These are phyloP conservation scores for Viridothelium virens DNA, from an alignment of 495 filamentous ascomycete species.

Conservation along the genomic window DNA sequence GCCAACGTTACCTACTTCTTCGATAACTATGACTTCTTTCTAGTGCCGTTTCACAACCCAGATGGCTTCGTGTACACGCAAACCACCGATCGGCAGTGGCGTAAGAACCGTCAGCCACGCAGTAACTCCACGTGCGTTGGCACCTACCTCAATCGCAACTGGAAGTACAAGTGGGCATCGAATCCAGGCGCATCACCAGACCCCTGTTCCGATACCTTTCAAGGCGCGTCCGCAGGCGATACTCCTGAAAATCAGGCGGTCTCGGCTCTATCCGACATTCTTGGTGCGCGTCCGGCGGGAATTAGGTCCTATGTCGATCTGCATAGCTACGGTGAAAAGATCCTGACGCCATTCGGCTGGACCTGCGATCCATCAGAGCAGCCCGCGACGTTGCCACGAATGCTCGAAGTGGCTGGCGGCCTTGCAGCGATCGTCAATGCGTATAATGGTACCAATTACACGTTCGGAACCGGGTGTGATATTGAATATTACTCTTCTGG, in stretches of 20 bases:
- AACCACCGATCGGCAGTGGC: slow-evolving; percentile 51
- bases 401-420: slow-evolving; percentile 25
- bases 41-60: slow-evolving; percentile 56
- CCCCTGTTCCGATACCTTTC: slow-evolving; percentile 49
- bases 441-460: slow-evolving; percentile 42
- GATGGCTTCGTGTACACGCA: slow-evolving; percentile 60
- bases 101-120: slow-evolving; percentile 53
- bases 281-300: slow-evolving; percentile 37
- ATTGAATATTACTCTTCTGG: slow-evolving; percentile 48
- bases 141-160: slow-evolving; percentile 59
- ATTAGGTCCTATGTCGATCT: slow-evolving; percentile 55
- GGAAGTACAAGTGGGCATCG: slow-evolving; percentile 45
- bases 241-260: slow-evolving; percentile 47
- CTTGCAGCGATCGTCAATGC: slow-evolving; percentile 33
- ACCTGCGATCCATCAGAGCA: slow-evolving; percentile 38
- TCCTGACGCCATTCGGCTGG: slow-evolving; percentile 43
- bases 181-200: slow-evolving; percentile 40
- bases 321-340: slow-evolving; percentile 52
- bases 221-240: slow-evolving; percentile 41
- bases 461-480: slow-evolving; percentile 45
- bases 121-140: slow-evolving; percentile 42
- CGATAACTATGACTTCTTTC: slow-evolving; percentile 57
- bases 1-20: slow-evolving; percentile 38
- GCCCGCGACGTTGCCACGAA: slow-evolving; percentile 35
- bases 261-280: slow-evolving; percentile 32